These are phyloP conservation scores for Aspergillus alliaceus DNA, from an alignment of 2,329 filamentous ascomycete species.

Conservation along the genomic window DNA sequence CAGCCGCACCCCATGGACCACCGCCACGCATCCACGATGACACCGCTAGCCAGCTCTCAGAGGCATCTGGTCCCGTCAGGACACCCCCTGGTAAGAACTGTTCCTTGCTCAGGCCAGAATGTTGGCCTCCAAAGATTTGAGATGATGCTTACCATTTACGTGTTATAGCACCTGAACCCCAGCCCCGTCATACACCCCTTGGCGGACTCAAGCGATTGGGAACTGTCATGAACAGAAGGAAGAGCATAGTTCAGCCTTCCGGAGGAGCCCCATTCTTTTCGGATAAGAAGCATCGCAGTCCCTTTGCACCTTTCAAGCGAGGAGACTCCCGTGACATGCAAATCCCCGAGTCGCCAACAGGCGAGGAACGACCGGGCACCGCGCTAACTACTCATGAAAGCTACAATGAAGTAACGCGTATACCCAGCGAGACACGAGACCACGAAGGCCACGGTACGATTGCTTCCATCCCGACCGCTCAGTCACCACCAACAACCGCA, in stretches of 20 bases:
- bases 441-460: conserved; percentile 18
- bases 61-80: conserved; percentile 42
- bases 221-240: conserved; percentile 49
- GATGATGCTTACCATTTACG: conserved; percentile 6
- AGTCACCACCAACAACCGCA: conserved; percentile 19
- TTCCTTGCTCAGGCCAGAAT: not conserved
- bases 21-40: conserved; percentile 51
- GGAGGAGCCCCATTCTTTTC: conserved; percentile 26
- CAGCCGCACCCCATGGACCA: conserved; percentile 36
- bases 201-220: conserved; percentile 48
- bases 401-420: conserved; percentile 20
- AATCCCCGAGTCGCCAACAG: conserved; percentile 33
- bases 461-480: conserved; percentile 21
- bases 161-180: conserved; percentile 26
- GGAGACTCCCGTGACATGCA: conserved; percentile 41
- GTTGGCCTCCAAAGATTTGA: not conserved
- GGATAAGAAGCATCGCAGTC: conserved; percentile 45
- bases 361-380: conserved; percentile 33
- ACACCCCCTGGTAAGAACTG: conserved; percentile 35
- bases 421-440: conserved; percentile 28
- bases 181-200: conserved; percentile 42
- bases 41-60: conserved; percentile 56
- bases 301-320: conserved; percentile 45
- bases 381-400: conserved; percentile 28
- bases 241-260: conserved; percentile 42